Evolutionary conservation across 805 yeast species (phyloP), one percentile per base, ranked within the genome.

Genomic region (Grigorovia transvaalensis): DNA sequence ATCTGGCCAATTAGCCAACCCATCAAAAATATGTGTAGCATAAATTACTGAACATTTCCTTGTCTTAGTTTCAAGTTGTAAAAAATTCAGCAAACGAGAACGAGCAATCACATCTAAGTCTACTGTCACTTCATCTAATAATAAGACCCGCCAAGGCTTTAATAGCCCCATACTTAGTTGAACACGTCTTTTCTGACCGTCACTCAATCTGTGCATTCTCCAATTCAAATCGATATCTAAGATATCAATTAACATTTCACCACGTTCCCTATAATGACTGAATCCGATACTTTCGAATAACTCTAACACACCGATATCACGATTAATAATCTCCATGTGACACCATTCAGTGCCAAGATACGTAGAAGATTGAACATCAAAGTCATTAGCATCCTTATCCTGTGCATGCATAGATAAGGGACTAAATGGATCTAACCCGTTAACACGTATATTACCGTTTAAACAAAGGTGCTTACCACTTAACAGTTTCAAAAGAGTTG

Each of bases 301-400:
- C 38, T 85, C 79, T 18, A 82, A 74, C 9, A 93, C 97, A 0
- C 95, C 89, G 51, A 93, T 87, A 66, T 93, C 99, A 55, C 96
- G 75, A 60, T 90, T 82, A 8, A 91, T 93, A 49, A 90, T 82
- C 18, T 88, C 86, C 69, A 89, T 93, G 51, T 85, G 79, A 6
- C 96, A 96, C 99, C 99, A 93, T 63, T 93, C 99, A 0, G 98
- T 93, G 3, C 99, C 99, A 45, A 93, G 71, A 64, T 91, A 91
- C 0, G 96, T 86, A 29, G 81, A 79, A 48, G 74, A 74, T 51
- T 77, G 73, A 48, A 78, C 71, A 54, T 75, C 74, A 11, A 43
- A 50, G 27, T 47, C 53, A 6, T 79, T 67, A 1, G 68, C 65
- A 5, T 68, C 70, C 19, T 55, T 60, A 40, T 73, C 65, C 13